Conservation (phyloP, 129 eudicot species). For the Tanacetum coccineum region DNA sequence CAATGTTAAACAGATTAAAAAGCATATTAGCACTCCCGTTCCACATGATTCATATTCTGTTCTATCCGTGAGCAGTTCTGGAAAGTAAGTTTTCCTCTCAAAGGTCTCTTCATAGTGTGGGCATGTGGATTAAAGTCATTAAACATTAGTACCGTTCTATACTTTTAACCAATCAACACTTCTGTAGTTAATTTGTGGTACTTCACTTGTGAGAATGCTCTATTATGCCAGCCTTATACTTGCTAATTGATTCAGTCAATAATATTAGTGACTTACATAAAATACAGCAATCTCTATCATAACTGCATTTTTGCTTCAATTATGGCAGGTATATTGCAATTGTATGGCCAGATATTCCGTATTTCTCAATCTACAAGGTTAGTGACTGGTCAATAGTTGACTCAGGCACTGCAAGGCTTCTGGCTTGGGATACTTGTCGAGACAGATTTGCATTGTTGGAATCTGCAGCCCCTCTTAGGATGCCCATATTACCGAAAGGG, state of each 20-base stretch:
- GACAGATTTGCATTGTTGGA: slow-evolving; percentile 93
- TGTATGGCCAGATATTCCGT: slow-evolving; percentile 99
- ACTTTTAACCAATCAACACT: slow-evolving; percentile 4
- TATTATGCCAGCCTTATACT: neutral
- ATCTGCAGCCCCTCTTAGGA: slow-evolving; percentile 72
- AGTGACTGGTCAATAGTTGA: slow-evolving; percentile 98
- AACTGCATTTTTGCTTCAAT: slow-evolving; percentile 7
- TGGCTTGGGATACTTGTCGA: slow-evolving; percentile 98
- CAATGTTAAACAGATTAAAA: slow-evolving; percentile 84
- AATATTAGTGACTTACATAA: slow-evolving; percentile 1
- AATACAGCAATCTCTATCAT: slow-evolving; percentile 13
- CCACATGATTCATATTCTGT: slow-evolving; percentile 95
- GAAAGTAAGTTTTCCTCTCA: slow-evolving; percentile 62
- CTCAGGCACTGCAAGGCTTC: slow-evolving; percentile 94
- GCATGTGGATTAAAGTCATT: neutral
- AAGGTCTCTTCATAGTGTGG: neutral
- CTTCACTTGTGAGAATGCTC: neutral
- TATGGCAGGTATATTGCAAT: slow-evolving; percentile 79
- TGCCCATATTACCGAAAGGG: slow-evolving; percentile 86
- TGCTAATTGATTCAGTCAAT: neutral
- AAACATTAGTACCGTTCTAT: slow-evolving; percentile 4
- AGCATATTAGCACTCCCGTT: slow-evolving; percentile 90
- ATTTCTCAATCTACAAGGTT: slow-evolving; percentile 92
- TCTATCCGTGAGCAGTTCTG: slow-evolving; percentile 91
- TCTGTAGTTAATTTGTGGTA: slow-evolving; percentile 11